phyloP scores from a whole-genome alignment of 306 rosid genomes.

The Carpinus fangiana region DNA sequence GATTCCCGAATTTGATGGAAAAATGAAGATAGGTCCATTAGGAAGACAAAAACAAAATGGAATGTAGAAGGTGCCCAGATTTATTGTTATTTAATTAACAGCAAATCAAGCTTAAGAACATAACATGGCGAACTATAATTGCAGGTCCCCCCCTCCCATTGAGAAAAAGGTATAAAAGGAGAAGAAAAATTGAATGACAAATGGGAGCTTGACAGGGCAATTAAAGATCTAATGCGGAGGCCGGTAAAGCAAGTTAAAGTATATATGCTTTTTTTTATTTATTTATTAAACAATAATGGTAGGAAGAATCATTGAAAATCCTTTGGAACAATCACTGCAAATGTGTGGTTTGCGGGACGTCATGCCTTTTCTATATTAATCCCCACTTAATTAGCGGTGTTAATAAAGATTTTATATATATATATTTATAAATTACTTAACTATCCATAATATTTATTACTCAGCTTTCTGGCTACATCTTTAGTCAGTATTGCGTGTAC shows the following conservation, averaged over 20 bases:
- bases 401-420: not conserved
- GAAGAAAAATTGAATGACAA: slow-evolving; percentile 35
- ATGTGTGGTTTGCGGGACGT: slow-evolving; percentile 43
- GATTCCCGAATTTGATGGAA: slow-evolving; percentile 1
- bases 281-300: slow-evolving; percentile 35
- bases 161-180: slow-evolving; percentile 27
- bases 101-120: slow-evolving; percentile 27
- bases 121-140: slow-evolving; percentile 40
- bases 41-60: slow-evolving; percentile 24
- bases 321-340: slow-evolving; percentile 30
- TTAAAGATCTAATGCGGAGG: slow-evolving; percentile 59
- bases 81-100: slow-evolving; percentile 16
- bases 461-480: not conserved
- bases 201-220: slow-evolving; percentile 34
- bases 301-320: slow-evolving; percentile 41
- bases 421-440: not conserved
- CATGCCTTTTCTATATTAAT: slow-evolving; percentile 29
- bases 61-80: slow-evolving; percentile 11
- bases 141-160: slow-evolving; percentile 38
- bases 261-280: slow-evolving; percentile 56
- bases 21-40: not conserved
- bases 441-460: slow-evolving; percentile 17
- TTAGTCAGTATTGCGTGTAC: no score
- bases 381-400: not conserved
- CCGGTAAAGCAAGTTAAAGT: slow-evolving; percentile 74